Percentiles rank a stretch among this genome's conserved stretches.
Evolutionary conservation across 108 stramenopile species (phyloP).

Genomic region (Stephanodiscus minutulus): DNA sequence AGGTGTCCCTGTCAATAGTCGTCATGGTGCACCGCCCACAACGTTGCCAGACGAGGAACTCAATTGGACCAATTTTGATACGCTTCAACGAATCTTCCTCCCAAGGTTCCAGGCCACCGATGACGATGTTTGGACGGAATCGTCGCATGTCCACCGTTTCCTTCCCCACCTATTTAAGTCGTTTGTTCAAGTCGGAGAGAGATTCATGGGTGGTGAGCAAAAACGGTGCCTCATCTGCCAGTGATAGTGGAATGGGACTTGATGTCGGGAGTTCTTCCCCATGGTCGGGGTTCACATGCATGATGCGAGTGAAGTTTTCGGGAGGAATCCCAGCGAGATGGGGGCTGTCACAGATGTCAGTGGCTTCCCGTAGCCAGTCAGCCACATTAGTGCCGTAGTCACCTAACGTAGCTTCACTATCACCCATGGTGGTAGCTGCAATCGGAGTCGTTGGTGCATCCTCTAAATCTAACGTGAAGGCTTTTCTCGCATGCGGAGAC

Average conservation of each 20-base stretch:
- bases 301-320: constrained; percentile 18
- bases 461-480: constrained; percentile 8
- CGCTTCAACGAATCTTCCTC: constrained; percentile 48
- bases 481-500: constrained; percentile 2
- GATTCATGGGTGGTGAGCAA: constrained; percentile 32
- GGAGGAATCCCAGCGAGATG: constrained; percentile 34
- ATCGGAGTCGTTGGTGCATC: constrained; percentile 2
- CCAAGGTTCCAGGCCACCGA: constrained; percentile 40
- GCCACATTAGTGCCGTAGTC: constrained; percentile 42
- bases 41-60: constrained; percentile 60
- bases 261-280: constrained; percentile 26
- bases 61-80: constrained; percentile 41
- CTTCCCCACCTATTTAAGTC: constrained; percentile 26
- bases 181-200: constrained; percentile 43
- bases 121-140: constrained; percentile 58
- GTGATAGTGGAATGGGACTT: constrained; percentile 15
- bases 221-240: constrained; percentile 56
- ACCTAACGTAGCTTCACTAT: constrained; percentile 12
- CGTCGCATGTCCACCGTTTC: constrained; percentile 47
- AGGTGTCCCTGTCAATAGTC: constrained; percentile 48
- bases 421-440: constrained; percentile 4
- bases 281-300: constrained; percentile 42
- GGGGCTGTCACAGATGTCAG: constrained; percentile 17
- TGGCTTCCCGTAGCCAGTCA: constrained; percentile 41
- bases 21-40: constrained; percentile 62